Conservation (phyloP, 2,329 filamentous ascomycete genomes). For the Penicillium sp. region DNA sequence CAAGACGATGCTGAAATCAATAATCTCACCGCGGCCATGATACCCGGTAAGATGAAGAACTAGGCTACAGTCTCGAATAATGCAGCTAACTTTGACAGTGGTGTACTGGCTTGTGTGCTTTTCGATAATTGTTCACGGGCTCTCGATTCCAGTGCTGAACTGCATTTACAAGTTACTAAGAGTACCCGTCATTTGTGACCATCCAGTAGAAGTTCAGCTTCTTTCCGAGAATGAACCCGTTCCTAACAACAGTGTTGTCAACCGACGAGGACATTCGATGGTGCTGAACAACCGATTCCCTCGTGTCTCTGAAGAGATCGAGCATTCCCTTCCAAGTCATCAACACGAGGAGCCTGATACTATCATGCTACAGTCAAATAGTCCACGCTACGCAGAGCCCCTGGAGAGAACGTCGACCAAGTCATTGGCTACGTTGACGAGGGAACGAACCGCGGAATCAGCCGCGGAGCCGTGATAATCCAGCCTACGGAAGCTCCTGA, state of each 20-base stretch:
- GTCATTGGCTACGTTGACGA: background rate
- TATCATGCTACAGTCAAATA: background rate
- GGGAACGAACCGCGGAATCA: too few species aligned
- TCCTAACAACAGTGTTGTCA: conserved; percentile 33
- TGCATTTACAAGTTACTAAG: conserved; percentile 28
- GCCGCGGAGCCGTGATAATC: too few species aligned
- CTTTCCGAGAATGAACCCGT: conserved; percentile 35
- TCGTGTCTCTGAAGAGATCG: conserved; percentile 8
- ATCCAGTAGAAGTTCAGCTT: conserved; percentile 32
- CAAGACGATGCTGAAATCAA: conserved; percentile 37
- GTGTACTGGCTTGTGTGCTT: conserved; percentile 47
- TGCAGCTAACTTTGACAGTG: conserved; percentile 25
- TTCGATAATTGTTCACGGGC: conserved; percentile 38
- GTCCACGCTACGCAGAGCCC: background rate
- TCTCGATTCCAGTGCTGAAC: conserved; percentile 37
- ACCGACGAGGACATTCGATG: conserved; percentile 27
- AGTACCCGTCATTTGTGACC: conserved; percentile 32
- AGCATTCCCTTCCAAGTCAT: background rate
- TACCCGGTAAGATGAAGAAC: conserved; percentile 29
- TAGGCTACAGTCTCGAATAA: too few species aligned
- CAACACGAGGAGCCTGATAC: conserved; percentile 8
- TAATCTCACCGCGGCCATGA: conserved; percentile 38
- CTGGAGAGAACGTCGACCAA: conserved; percentile 2
- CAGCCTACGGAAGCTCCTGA: too few species aligned
- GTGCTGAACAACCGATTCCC: conserved; percentile 37